phyloP scores from a whole-genome alignment of 2,329 filamentous ascomycete species.

The Dactylonectria estremocensis region DNA sequence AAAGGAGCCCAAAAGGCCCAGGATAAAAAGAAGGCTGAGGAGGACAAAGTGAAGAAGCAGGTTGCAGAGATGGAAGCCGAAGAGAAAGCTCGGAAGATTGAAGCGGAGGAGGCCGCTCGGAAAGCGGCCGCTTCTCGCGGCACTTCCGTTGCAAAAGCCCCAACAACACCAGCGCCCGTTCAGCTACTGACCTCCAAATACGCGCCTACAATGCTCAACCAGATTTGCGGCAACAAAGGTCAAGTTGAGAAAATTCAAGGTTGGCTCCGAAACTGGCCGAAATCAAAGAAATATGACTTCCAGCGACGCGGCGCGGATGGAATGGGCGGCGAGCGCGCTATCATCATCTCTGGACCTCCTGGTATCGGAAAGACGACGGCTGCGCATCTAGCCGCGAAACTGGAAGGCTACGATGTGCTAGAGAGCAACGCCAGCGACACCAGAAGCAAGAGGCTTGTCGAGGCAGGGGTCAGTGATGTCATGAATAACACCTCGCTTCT shows the following conservation, averaged over 20 bases:
- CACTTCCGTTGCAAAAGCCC: slow-evolving; percentile 53
- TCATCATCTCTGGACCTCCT: slow-evolving; percentile 95
- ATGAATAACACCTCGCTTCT: slow-evolving; percentile 94
- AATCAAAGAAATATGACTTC: slow-evolving; percentile 85
- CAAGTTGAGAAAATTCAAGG: slow-evolving; percentile 90
- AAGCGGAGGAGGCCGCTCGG: slow-evolving; percentile 67
- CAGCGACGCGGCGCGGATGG: slow-evolving; percentile 88
- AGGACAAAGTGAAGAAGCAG: slow-evolving; percentile 84
- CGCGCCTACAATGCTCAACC: slow-evolving; percentile 85
- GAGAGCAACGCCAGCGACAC: slow-evolving; percentile 98
- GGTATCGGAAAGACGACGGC: slow-evolving; percentile 98
- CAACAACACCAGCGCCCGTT: slow-evolving; percentile 65
- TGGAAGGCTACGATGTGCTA: slow-evolving; percentile 93
- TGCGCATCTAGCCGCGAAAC: slow-evolving; percentile 91
- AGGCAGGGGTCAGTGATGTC: slow-evolving; percentile 88
- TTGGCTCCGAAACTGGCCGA: slow-evolving; percentile 89
- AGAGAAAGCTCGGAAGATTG: slow-evolving; percentile 74
- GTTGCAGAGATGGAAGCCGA: slow-evolving; percentile 89
- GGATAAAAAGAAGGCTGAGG: slow-evolving; percentile 88
- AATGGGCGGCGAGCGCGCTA: slow-evolving; percentile 85
- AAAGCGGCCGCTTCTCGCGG: slow-evolving; percentile 51
- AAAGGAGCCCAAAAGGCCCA: slow-evolving; percentile 89
- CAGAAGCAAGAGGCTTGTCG: slow-evolving; percentile 95
- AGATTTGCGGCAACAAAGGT: slow-evolving; percentile 96
- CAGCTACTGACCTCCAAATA: slow-evolving; percentile 96